These are phyloP conservation scores for Pleurotus cornucopiae DNA, from an alignment of 768 basidiomycete species.

Conservation along the genomic window DNA sequence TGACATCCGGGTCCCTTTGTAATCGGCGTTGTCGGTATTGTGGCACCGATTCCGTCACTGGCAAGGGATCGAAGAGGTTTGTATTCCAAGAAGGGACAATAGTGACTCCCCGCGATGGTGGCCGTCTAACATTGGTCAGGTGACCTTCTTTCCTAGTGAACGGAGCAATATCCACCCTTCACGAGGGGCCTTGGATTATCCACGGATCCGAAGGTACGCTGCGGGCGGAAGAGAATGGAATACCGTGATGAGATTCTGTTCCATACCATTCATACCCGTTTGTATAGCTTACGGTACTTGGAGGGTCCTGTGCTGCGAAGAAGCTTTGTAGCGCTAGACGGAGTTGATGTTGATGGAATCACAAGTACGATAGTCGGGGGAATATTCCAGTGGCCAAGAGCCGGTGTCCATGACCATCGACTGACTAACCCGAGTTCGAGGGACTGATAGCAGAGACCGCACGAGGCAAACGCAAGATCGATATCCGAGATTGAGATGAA, in stretches of 20 bases:
- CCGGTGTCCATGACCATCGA: not conserved
- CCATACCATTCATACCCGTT: not conserved
- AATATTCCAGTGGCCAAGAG: too few relatives aligned
- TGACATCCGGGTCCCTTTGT: too few relatives aligned
- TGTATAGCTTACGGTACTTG: not conserved
- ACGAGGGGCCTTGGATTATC: not conserved
- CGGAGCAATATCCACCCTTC: not conserved
- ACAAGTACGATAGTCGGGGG: too few relatives aligned
- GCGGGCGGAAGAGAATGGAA: not conserved
- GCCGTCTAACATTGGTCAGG: not conserved
- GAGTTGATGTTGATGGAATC: too few relatives aligned
- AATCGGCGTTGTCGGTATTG: too few relatives aligned
- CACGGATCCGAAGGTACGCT: not conserved
- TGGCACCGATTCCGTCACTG: too few relatives aligned
- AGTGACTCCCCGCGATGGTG: not conserved
- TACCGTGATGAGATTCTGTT: not conserved
- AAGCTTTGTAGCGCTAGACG: too few relatives aligned
- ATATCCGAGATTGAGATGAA: not conserved
- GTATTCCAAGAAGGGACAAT: too few relatives aligned
- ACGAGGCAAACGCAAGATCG: constrained; percentile 4
- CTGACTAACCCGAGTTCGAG: not conserved
- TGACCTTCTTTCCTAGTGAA: not conserved
- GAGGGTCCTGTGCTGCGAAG: too few relatives aligned
- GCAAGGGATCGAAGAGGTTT: too few relatives aligned
- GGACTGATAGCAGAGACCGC: not conserved